A percentile compares a stretch with the other conserved stretches of the same genome.
Conservation (phyloP, 2,329 filamentous ascomycete species). For the Pseudogymnoascus sp. region DNA sequence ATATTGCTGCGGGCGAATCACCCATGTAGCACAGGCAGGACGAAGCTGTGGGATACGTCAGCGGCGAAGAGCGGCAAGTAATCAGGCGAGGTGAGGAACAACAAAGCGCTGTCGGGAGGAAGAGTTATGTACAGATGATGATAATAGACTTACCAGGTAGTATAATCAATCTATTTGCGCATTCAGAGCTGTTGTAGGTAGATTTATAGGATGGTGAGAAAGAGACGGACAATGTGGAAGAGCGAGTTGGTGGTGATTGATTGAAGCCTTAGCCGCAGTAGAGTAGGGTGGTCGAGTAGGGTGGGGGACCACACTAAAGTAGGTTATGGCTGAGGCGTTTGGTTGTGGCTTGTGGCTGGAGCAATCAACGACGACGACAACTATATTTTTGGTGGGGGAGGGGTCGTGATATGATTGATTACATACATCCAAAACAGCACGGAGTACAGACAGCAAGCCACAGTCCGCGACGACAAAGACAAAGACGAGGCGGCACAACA, state of each 20-base stretch:
- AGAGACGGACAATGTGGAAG: background rate
- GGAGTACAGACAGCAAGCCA: background rate
- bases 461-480: background rate
- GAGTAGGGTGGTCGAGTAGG: background rate
- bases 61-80: background rate
- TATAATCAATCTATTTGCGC: conserved; percentile 3
- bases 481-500: background rate
- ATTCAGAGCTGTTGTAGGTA: background rate
- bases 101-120: background rate
- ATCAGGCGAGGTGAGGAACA: background rate
- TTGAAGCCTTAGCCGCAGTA: conserved; percentile 6
- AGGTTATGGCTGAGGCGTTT: background rate
- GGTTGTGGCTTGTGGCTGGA: conserved; percentile 2
- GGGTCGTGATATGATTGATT: conserved; percentile 8
- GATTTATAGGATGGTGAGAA: background rate
- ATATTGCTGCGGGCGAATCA: background rate
- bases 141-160: background rate
- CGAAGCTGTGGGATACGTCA: conserved; percentile 7
- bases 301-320: conserved; percentile 8
- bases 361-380: background rate
- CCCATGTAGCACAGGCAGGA: conserved; percentile 5
- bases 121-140: background rate
- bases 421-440: background rate
- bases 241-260: conserved; percentile 1
- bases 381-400: background rate